Evolutionary conservation across 176 grass and related monocot genomes (phyloP).

Genomic region (Oryza punctata): DNA sequence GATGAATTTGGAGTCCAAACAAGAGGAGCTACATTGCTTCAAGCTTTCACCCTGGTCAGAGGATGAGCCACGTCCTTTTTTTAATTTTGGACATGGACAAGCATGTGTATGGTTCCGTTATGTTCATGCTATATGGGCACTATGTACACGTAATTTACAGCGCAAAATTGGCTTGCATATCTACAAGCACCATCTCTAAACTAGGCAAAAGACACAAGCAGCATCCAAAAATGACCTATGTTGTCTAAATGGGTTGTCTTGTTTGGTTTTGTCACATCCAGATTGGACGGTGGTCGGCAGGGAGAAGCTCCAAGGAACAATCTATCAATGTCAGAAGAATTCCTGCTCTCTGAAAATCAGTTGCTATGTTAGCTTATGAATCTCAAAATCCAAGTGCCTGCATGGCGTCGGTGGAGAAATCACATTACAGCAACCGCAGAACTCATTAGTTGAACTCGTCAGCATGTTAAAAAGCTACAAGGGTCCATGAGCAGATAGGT

Average conservation of each 20-base stretch:
- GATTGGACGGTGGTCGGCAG: neutral
- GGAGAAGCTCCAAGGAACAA: neutral
- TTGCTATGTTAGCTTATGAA: neutral
- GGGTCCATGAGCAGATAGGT: neutral
- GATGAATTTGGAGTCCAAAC: too few relatives aligned
- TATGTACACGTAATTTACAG: slow-evolving; percentile 44
- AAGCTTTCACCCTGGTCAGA: too few relatives aligned
- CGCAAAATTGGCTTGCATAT: slow-evolving; percentile 31
- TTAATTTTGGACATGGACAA: neutral
- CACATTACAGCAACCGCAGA: neutral
- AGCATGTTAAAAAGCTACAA: slow-evolving; percentile 13
- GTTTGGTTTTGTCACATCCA: neutral
- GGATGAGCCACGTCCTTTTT: neutral
- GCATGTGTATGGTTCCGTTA: neutral
- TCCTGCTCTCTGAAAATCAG: slow-evolving; percentile 15
- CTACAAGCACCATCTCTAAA: slow-evolving; percentile 2
- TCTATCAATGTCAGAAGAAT: neutral
- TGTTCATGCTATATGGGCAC: neutral
- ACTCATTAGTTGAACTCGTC: slow-evolving; percentile 3
- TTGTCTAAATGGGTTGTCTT: slow-evolving; percentile 7
- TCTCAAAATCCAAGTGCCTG: slow-evolving; percentile 11
- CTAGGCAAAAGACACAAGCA: slow-evolving; percentile 6
- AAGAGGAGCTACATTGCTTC: too few relatives aligned
- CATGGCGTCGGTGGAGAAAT: slow-evolving; percentile 1
- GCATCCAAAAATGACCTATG: neutral